Conservation (phyloP, 345 rosid species). For the Salix udensis region DNA sequence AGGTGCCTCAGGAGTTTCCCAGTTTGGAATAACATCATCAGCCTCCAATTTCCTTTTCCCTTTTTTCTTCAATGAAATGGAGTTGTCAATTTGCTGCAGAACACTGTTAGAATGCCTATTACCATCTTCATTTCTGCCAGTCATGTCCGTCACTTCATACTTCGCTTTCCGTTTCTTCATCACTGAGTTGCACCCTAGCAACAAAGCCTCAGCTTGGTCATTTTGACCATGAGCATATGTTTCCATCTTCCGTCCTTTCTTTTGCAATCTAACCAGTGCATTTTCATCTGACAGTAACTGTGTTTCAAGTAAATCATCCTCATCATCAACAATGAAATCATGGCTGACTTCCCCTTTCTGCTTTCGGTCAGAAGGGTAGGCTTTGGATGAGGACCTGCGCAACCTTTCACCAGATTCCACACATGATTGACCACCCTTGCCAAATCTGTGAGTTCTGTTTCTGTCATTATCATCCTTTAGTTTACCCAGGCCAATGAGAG, state of each 20-base stretch:
- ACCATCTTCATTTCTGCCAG: slow-evolving; percentile 43
- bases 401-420: slow-evolving; percentile 48
- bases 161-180: slow-evolving; percentile 66
- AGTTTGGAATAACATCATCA: slow-evolving; percentile 42
- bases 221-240: slow-evolving; percentile 34
- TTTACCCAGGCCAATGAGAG: slow-evolving; percentile 28
- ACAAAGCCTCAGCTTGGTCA: slow-evolving; percentile 51
- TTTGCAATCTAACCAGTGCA: slow-evolving; percentile 35
- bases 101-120: slow-evolving; percentile 22
- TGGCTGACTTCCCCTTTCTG: slow-evolving; percentile 40
- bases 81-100: slow-evolving; percentile 44
- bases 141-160: slow-evolving; percentile 43
- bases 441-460: slow-evolving; percentile 31
- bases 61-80: slow-evolving; percentile 52
- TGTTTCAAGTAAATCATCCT: slow-evolving; percentile 46
- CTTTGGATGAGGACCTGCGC: slow-evolving; percentile 38
- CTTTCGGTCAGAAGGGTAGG: slow-evolving; percentile 48
- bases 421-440: slow-evolving; percentile 48
- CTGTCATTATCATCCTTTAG: slow-evolving; percentile 41
- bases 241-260: slow-evolving; percentile 49
- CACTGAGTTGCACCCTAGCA: slow-evolving; percentile 51
- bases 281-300: slow-evolving; percentile 37
- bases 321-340: slow-evolving; percentile 41
- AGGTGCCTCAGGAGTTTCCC: slow-evolving; percentile 51
- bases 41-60: slow-evolving; percentile 65